Evolutionary conservation across 164 flowering plant genomes (phyloP).

Genomic region (Warburgia ugandensis): DNA sequence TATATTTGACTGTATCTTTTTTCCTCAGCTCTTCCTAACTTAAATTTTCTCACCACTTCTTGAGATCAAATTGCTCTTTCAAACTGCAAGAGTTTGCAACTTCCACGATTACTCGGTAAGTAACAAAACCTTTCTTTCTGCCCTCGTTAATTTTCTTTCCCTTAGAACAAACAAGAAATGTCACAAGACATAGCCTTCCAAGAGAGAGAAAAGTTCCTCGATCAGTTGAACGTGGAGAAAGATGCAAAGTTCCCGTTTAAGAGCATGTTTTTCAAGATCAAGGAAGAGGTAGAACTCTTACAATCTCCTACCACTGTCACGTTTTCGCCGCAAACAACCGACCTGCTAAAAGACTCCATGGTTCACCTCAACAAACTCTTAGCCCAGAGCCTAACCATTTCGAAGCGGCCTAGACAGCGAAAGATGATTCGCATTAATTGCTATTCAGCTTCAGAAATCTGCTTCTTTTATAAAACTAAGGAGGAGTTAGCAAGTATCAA

Average conservation of each 20-base stretch:
- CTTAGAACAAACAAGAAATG: slow-evolving; percentile 3
- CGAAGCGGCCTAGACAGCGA: not conserved
- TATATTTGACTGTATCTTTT: no score
- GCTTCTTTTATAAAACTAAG: not conserved
- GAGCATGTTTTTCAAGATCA: not conserved
- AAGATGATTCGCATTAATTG: not conserved
- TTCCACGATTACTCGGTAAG: no score
- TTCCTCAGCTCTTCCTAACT: no score
- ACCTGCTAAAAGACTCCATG: not conserved
- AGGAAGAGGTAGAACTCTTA: not conserved
- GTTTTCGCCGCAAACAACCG: not conserved
- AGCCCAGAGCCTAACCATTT: not conserved
- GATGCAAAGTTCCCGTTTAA: not conserved
- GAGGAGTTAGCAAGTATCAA: not conserved
- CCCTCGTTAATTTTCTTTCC: no score
- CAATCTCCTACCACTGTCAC: not conserved
- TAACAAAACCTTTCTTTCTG: no score
- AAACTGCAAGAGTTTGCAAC: no score
- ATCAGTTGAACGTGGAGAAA: not conserved
- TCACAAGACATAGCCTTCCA: not conserved
- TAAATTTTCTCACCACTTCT: no score
- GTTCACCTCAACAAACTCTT: not conserved
- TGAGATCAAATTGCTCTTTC: no score
- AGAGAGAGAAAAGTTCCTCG: not conserved
- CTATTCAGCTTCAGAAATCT: not conserved